These are phyloP conservation scores for Nepenthes gracilis DNA, from an alignment of 148 eudicot genomes.

Conservation along the genomic window DNA sequence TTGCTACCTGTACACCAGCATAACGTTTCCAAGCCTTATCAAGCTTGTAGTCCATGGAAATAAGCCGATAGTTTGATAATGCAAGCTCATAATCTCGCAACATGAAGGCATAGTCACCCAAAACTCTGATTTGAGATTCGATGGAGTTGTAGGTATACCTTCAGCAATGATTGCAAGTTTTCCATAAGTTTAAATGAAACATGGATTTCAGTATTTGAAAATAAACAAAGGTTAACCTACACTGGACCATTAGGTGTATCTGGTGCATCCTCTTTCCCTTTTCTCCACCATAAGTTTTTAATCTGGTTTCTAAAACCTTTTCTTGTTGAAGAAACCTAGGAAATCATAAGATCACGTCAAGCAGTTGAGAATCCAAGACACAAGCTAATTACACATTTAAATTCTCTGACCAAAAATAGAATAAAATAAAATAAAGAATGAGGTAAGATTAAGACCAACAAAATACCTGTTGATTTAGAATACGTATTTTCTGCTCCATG, in stretches of 20 bases:
- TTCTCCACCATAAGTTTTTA: constrained; percentile 99
- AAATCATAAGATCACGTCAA: constrained; percentile 2
- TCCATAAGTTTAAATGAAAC: constrained; percentile 15
- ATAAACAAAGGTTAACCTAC: constrained; percentile 31
- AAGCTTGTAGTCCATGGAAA: constrained; percentile 93
- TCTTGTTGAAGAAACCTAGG: constrained; percentile 93
- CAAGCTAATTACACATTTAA: neutral
- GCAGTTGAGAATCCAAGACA: neutral
- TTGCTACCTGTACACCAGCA: constrained; percentile 91
- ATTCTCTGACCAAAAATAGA: neutral
- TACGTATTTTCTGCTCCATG: constrained; percentile 88
- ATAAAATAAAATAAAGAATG: too few species aligned
- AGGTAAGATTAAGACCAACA: neutral
- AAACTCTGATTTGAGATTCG: constrained; percentile 92
- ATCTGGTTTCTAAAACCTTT: constrained; percentile 97
- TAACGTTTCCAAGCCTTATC: constrained; percentile 96
- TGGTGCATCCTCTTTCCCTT: constrained; percentile 83
- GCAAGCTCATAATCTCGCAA: constrained; percentile 95
- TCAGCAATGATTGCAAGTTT: constrained; percentile 12
- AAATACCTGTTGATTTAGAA: constrained; percentile 87
- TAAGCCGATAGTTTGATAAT: constrained; percentile 80
- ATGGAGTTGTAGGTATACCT: constrained; percentile 94
- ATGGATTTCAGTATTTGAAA: neutral
- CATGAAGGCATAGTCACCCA: constrained; percentile 98
- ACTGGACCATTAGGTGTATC: constrained; percentile 53